Conservation (phyloP, 768 basidiomycete species). For the Psilocybe tampanensis region DNA sequence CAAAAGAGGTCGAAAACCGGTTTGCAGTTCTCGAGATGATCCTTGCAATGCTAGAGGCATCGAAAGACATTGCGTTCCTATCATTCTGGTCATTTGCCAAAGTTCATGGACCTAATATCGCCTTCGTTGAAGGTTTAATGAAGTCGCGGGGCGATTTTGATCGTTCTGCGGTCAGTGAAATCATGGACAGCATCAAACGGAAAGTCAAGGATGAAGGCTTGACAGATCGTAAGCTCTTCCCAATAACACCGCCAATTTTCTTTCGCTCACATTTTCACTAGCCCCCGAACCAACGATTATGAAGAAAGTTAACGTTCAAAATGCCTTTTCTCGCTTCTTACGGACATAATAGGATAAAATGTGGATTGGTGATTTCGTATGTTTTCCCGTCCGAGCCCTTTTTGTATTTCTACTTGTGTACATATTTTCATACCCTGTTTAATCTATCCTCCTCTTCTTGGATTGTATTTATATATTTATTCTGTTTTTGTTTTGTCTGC, state of each 20-base stretch:
- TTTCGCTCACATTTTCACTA: conserved; percentile 28
- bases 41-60: conserved; percentile 79
- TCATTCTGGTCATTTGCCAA: conserved; percentile 95
- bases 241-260: not conserved
- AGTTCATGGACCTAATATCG: conserved; percentile 88
- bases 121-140: conserved; percentile 90
- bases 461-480: conserved; percentile 25
- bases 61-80: conserved; percentile 86
- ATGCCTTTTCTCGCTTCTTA: conserved; percentile 75
- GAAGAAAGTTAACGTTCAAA: conserved; percentile 85
- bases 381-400: conserved; percentile 1
- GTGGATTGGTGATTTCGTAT: conserved; percentile 1
- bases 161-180: conserved; percentile 82
- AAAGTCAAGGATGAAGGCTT: conserved; percentile 91
- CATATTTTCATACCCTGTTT: conserved; percentile 18
- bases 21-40: conserved; percentile 90
- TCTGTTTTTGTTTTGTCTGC: conserved; percentile 51
- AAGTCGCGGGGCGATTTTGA: conserved; percentile 90
- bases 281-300: conserved; percentile 86
- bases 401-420: conserved; percentile 24
- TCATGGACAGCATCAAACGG: conserved; percentile 91
- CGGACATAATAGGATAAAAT: conserved; percentile 37
- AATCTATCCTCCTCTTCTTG: conserved; percentile 14
- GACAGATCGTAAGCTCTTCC: conserved; percentile 67
- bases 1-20: conserved; percentile 76